Evolutionary conservation across 192 early-diverging fungal genomes (phyloP).

Genomic region (Piromyces sp.): DNA sequence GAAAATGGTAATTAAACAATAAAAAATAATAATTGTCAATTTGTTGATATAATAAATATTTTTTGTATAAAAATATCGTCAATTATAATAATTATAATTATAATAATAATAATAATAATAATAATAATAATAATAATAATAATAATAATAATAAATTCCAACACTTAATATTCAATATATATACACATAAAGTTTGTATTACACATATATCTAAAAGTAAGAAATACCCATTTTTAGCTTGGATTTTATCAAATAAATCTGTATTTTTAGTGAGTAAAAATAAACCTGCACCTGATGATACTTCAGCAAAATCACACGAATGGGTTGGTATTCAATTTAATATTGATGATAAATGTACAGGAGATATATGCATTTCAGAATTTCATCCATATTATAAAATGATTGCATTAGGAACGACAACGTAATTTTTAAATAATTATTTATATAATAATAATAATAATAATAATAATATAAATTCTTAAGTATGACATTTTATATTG

Average conservation of each 20-base stretch:
- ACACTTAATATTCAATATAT: too few species aligned
- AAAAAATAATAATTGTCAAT: neutral
- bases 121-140: too few species aligned
- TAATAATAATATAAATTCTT: too few species aligned
- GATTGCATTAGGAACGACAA: neutral
- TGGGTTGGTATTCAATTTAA: neutral
- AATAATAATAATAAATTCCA: too few species aligned
- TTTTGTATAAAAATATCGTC: too few species aligned
- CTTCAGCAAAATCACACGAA: neutral
- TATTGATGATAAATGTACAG: neutral
- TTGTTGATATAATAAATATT: too few species aligned
- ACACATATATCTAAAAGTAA: neutral
- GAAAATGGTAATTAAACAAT: neutral
- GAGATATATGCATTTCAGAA: neutral
- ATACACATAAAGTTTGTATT: neutral
- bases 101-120: too few species aligned
- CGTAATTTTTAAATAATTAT: too few species aligned
- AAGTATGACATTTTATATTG: too few species aligned
- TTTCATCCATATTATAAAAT: neutral
- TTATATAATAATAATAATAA: too few species aligned
- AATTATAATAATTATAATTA: too few species aligned
- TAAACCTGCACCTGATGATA: neutral
- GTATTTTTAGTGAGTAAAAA: neutral
- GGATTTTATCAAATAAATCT: neutral
- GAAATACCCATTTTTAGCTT: neutral